Base-by-base conservation (phyloP, 2,329 filamentous ascomycete species). In the Arthroderma uncinatum region DNA sequence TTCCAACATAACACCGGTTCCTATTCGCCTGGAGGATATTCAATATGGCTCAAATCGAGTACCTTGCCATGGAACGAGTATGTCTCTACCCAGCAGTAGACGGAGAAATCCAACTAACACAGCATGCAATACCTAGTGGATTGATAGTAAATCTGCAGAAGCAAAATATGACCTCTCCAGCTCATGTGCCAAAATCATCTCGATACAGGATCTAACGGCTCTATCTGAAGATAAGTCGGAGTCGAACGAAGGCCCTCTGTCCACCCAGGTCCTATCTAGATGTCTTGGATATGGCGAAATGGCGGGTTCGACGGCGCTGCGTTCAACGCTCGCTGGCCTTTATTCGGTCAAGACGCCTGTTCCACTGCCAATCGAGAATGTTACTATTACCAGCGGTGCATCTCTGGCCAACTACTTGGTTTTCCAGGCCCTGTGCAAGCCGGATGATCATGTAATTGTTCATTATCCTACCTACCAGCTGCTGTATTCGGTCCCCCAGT, bases 391-490 rank as follows among this genome's bases (percentile, higher is more conserved):
- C 0, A 82, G 85, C 30, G 90, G 90, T 8, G 89, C 88, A 12
- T 94, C 94, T 54, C 79, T 82, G 4, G 89, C 89, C n/a, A 95
- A 95, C 66, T 88, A 89, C 64, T 73, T 93, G n/a, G 74, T 84
- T 1, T 79, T 93, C 6, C 91, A 91, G 68, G 77, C 84, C 0
- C 75, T 93, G 5, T 68, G 93, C 1, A 81, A 82, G 0, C 81
- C 83, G 0, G 86, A 84, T 0, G 88, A 95, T 66, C 89, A 95
- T 76, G 86, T 92, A 50, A 80, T 95, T 58, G 93, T 87, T 65
- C 86, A 93, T 58, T 88, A 90, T 67, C 89, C 90, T 10, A 92
- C 88, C 0, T 94, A 93, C 65, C 87, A 93, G 68, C 88, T 93
- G 64, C 78, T 95, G 1, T 93, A 92, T 66, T 76, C 82, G 8